Percentiles rank a stretch among this genome's conserved stretches.
Conservation (phyloP, 352 stramenopile genomes). For the Globisporangium canariense region DNA sequence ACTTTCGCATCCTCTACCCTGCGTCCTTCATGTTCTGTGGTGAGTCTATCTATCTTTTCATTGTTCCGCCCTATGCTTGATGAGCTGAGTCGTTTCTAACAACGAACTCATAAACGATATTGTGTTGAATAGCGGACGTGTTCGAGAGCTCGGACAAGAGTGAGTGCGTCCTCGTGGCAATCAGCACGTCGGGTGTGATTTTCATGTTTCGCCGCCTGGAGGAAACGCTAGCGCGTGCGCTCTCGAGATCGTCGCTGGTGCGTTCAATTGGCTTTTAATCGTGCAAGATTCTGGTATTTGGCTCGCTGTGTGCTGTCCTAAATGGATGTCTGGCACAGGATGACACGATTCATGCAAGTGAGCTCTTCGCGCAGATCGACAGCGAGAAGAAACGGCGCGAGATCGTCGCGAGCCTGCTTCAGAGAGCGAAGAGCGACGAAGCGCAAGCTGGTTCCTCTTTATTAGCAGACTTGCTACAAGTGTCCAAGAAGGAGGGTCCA, state of each 20-base stretch:
- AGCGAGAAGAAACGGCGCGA: constrained; percentile 38
- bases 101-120: background rate
- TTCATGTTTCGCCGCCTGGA: constrained; percentile 55
- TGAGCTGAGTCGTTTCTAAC: background rate
- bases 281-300: background rate
- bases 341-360: constrained; percentile 35
- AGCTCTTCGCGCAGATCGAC: constrained; percentile 32
- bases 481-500: background rate
- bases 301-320: background rate
- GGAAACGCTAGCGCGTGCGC: constrained; percentile 37
- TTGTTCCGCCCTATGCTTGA: background rate
- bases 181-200: constrained; percentile 67
- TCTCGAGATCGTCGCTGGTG: constrained; percentile 47
- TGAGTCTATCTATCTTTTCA: constrained; percentile 21
- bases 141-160: constrained; percentile 22
- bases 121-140: constrained; percentile 27
- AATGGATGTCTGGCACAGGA: background rate
- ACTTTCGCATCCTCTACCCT: constrained; percentile 65
- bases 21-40: constrained; percentile 62
- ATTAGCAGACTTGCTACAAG: constrained; percentile 6
- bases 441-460: background rate
- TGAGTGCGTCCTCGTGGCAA: constrained; percentile 46
- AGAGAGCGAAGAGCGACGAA: background rate
- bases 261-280: background rate
- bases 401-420: constrained; percentile 33